A percentile compares a stretch with the other conserved stretches of the same genome.
These are phyloP conservation scores for Achaetomiella virescens DNA, from an alignment of 495 filamentous ascomycete genomes.

Conservation along the genomic window DNA sequence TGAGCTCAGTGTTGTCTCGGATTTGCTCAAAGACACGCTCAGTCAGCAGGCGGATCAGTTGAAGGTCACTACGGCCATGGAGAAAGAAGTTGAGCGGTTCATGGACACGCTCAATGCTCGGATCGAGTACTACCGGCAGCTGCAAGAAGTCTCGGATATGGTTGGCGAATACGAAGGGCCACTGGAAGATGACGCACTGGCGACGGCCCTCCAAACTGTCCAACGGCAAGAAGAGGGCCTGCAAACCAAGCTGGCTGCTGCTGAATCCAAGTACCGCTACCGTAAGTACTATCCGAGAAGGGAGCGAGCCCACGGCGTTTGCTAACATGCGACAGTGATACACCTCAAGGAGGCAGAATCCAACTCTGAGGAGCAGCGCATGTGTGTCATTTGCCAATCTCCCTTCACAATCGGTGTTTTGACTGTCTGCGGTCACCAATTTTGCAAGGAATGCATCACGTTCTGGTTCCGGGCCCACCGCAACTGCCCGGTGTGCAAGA, in stretches of 20 bases:
- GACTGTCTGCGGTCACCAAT: conserved; percentile 86
- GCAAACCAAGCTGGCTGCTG: conserved; percentile 48
- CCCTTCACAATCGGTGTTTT: conserved; percentile 72
- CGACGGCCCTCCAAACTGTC: conserved; percentile 22
- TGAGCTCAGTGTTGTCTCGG: conserved; percentile 57
- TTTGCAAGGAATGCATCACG: conserved; percentile 77
- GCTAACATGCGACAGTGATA: conserved; percentile 32
- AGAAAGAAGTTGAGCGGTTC: conserved; percentile 72
- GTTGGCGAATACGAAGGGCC: conserved; percentile 63
- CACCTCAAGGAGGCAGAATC: conserved; percentile 48
- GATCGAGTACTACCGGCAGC: conserved; percentile 79
- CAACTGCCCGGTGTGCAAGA: conserved; percentile 76
- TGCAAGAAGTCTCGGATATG: conserved; percentile 82
- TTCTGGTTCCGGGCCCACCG: conserved; percentile 61
- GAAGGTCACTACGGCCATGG: conserved; percentile 54
- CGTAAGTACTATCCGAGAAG: conserved; percentile 34
- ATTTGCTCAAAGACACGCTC: conserved; percentile 51
- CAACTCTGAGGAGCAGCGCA: conserved; percentile 49
- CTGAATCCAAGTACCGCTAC: conserved; percentile 67
- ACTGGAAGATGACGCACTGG: conserved; percentile 32
- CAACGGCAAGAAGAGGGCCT: conserved; percentile 42
- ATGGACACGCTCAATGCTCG: conserved; percentile 71
- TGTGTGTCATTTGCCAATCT: conserved; percentile 76
- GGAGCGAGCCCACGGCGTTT: not conserved
- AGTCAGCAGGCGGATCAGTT: conserved; percentile 56